phyloP scores from a whole-genome alignment of 129 eudicot genomes.

The Pseudognaphalium luteoalbum region DNA sequence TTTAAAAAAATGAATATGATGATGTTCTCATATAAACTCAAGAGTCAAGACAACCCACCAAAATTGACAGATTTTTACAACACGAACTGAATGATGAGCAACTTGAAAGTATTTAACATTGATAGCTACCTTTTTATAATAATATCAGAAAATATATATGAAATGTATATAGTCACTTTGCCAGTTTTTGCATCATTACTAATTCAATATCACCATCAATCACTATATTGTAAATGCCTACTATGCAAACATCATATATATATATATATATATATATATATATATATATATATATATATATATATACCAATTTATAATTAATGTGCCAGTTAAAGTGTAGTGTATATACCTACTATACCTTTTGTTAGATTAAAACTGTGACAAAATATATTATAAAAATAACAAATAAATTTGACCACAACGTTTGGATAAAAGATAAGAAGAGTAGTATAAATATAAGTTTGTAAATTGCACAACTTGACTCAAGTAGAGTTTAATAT shows the following conservation, averaged over 20 bases:
- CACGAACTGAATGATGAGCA: neutral
- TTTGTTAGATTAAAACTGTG: too few relatives aligned
- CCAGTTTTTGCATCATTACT: neutral
- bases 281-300: too few relatives aligned
- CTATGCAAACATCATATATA: too few relatives aligned
- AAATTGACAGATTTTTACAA: neutral
- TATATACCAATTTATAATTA: too few relatives aligned
- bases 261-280: too few relatives aligned
- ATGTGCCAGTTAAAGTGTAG: neutral
- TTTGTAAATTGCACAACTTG: neutral
- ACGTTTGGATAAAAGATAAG: neutral
- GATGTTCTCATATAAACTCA: neutral
- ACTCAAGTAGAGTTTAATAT: neutral
- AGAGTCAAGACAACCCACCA: neutral
- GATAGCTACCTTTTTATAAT: neutral
- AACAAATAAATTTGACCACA: neutral
- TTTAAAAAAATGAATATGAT: neutral
- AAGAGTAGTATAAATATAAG: neutral
- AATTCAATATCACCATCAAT: neutral
- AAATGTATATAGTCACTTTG: neutral
- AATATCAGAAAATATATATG: neutral
- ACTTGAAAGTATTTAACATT: neutral
- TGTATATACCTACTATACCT: neutral
- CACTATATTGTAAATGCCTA: too few relatives aligned
- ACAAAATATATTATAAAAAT: neutral